phyloP scores from a whole-genome alignment of 768 basidiomycete genomes.

The Boletus pseudopeckii region DNA sequence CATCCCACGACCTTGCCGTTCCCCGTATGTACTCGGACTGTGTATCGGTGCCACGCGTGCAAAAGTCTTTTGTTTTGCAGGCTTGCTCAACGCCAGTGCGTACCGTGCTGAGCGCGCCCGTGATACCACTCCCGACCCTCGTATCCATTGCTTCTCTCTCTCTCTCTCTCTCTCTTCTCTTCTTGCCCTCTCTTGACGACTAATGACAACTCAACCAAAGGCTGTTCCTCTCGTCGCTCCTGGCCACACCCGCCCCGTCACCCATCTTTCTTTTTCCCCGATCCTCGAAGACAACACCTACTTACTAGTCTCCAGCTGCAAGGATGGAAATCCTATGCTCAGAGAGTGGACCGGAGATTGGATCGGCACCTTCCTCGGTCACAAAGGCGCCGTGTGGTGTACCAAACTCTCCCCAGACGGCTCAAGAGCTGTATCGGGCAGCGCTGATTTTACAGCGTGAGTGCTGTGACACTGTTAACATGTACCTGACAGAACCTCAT shows the following conservation, averaged over 20 bases:
- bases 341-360: constrained; percentile 98
- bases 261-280: constrained; percentile 89
- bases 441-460: constrained; percentile 97
- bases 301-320: constrained; percentile 93
- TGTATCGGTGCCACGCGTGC: constrained; percentile 11
- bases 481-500: constrained; percentile 1
- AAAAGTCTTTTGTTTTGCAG: not conserved
- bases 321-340: constrained; percentile 97
- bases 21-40: not conserved
- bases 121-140: constrained; percentile 14
- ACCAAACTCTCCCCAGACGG: constrained; percentile 87
- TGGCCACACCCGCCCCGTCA: constrained; percentile 85
- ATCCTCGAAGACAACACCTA: constrained; percentile 83
- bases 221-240: constrained; percentile 79
- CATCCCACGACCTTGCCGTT: too few species aligned
- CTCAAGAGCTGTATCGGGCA: constrained; percentile 84
- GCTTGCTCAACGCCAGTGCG: constrained; percentile 29
- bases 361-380: constrained; percentile 90
- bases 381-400: constrained; percentile 96
- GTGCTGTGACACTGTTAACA: constrained; percentile 28
- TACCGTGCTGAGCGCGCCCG: constrained; percentile 51
- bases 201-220: constrained; percentile 64
- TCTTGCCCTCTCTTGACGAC: constrained; percentile 28
- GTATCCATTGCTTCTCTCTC: not conserved
- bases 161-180: not conserved